A percentile compares a stretch with the other conserved stretches of the same genome.
These are phyloP conservation scores for Pyrus bretschneideri DNA, from an alignment of 306 rosid genomes.

Conservation along the genomic window DNA sequence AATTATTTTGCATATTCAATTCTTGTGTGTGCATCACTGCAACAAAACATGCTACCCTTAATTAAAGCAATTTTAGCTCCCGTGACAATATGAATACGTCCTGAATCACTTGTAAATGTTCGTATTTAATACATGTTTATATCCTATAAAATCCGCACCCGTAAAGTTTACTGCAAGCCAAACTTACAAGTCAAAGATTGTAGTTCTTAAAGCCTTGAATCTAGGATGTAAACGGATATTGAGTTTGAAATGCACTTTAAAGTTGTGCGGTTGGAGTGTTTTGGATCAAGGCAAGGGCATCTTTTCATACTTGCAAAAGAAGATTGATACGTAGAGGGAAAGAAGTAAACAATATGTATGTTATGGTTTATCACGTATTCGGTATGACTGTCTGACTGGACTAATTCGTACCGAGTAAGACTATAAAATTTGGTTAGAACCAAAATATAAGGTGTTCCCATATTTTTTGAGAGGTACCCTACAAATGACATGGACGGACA, in stretches of 20 bases:
- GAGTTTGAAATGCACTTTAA: neutral
- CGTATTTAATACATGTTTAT: no score
- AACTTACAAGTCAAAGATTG: neutral
- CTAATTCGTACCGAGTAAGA: no score
- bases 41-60: neutral
- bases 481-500: neutral
- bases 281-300: neutral
- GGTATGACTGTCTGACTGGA: no score
- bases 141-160: accelerated
- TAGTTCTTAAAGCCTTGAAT: neutral
- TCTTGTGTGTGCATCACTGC: neutral
- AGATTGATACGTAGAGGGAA: neutral
- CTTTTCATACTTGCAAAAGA: neutral
- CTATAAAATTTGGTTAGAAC: no score
- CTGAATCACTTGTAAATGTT: accelerated
- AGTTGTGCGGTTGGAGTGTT: neutral
- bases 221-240: neutral
- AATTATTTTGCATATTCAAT: constrained; percentile 1
- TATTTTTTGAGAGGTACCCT: neutral
- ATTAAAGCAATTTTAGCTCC: no score
- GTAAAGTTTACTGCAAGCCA: no score
- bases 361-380: no score
- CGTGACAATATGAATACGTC: no score
- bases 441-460: no score
- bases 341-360: neutral